Base-by-base conservation (phyloP, 1,139 yeast species). In the Blastobotrys arbuscula region DNA sequence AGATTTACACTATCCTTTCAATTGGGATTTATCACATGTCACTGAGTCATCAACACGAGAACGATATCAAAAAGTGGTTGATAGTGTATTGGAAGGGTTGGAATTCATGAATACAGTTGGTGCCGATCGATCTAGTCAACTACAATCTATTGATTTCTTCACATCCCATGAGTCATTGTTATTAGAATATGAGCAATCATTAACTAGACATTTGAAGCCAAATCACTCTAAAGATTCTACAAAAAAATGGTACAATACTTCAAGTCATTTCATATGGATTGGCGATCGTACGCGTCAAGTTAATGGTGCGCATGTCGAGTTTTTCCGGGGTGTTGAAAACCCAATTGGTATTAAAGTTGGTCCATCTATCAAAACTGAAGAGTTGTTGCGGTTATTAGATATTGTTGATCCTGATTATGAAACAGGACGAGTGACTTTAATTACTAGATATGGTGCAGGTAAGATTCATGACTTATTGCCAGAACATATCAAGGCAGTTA, bases 311-410 rank as follows among this genome's bases (percentile, higher is more conserved):
- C 75, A 71, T 49, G 74, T 71, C 21, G 75, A 71, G 59, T 71
- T 69, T 55, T 72, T 71, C 64, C 57, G 75, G 24, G 75, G 75
- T 2, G 64, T 71, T 3, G 61, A 64, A 53, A 71, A 71, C 51
- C 75, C 75, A 6, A 68, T 71, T 48, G 75, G 75, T 7, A 63
- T 72, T 54, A 71, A 71, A 55, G 73, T 71, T 2, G 75, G 75
- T 1, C 75, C 75, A 6, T 51, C 70, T 3, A 71, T 70, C 64
- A 55, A 62, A 34, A 63, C 67, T 7, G 63, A 63, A 1, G 75
- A 72, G 57, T 62, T 71, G 16, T 65, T 66, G 13, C 53, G 58
- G 12, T 57, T 71, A 42, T 58, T 71, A 42, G 71, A 69, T 49
- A 67, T 71, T 42, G 68, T 72, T 4, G 74, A 71, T 47, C 72